phyloP scores from a whole-genome alignment of 2,329 filamentous ascomycete species.

The Hyphodiscus sp. region DNA sequence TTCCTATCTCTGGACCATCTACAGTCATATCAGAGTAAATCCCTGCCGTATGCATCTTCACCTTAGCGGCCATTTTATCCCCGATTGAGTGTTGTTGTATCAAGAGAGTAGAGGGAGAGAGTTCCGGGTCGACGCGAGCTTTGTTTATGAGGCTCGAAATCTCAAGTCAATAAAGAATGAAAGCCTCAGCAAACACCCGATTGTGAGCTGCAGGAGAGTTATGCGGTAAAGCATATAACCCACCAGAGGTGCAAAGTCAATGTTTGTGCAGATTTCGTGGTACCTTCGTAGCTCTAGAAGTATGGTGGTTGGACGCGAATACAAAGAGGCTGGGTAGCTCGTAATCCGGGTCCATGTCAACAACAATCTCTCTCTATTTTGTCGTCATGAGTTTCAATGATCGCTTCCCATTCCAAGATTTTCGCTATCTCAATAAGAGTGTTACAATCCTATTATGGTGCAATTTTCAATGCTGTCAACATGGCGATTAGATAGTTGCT shows the following conservation, averaged over 20 bases:
- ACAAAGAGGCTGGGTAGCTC: neutral
- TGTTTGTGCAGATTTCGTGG: neutral
- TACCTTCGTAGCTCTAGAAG: neutral
- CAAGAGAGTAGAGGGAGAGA: neutral
- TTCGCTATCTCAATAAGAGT: neutral
- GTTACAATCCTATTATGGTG: neutral
- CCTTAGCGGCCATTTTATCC: constrained; percentile 42
- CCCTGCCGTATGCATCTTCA: constrained; percentile 72
- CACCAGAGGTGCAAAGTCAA: no score
- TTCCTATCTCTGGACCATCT: constrained; percentile 90
- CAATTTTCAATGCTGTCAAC: neutral
- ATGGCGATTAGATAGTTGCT: neutral
- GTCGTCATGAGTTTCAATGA: neutral
- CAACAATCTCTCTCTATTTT: neutral
- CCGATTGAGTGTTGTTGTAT: neutral
- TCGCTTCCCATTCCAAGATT: neutral
- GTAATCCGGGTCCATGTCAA: neutral
- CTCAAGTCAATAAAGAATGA: constrained; percentile 3
- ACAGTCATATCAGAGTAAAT: constrained; percentile 93
- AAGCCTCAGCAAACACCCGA: neutral
- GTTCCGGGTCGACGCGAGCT: neutral
- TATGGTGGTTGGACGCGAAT: neutral
- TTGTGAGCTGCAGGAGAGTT: neutral
- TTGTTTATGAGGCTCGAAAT: neutral
- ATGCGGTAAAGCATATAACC: no score